phyloP scores from a whole-genome alignment of 495 filamentous ascomycete genomes.

The Xylaria telfairii region DNA sequence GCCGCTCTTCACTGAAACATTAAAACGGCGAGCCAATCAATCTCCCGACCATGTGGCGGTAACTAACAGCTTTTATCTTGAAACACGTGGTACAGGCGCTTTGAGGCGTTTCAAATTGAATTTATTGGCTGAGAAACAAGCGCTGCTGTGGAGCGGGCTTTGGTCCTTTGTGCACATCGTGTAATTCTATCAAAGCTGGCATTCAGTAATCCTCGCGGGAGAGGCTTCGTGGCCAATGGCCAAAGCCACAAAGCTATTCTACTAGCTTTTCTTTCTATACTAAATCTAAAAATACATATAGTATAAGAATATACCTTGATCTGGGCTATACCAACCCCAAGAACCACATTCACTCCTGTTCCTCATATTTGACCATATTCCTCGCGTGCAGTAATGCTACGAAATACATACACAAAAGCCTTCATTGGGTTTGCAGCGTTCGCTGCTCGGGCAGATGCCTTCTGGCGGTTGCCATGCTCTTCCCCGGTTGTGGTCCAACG shows the following conservation, averaged over 20 bases:
- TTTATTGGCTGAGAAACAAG: conserved; percentile 10
- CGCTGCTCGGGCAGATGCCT: conserved; percentile 21
- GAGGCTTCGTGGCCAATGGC: neutral
- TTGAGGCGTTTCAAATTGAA: conserved; percentile 10
- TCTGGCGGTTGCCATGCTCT: conserved; percentile 35
- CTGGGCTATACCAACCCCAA: neutral
- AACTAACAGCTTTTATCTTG: neutral
- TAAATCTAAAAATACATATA: too few species aligned
- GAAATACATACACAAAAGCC: neutral
- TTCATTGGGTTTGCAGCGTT: conserved; percentile 17
- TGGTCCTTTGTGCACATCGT: conserved; percentile 7
- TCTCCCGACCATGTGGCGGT: neutral
- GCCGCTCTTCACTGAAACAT: neutral
- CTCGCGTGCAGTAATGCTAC: neutral
- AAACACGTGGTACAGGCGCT: conserved; percentile 9
- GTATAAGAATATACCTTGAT: neutral
- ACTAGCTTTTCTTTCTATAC: neutral
- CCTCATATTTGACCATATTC: neutral
- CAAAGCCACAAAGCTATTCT: conserved; percentile 1
- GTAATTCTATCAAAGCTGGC: neutral
- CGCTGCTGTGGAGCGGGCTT: conserved; percentile 13
- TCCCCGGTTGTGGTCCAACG: conserved; percentile 52
- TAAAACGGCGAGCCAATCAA: neutral
- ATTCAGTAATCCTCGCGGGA: neutral
- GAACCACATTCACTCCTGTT: neutral